These are phyloP conservation scores for Gonapodya sp. DNA, from an alignment of 192 early-diverging fungal genomes.

Conservation along the genomic window DNA sequence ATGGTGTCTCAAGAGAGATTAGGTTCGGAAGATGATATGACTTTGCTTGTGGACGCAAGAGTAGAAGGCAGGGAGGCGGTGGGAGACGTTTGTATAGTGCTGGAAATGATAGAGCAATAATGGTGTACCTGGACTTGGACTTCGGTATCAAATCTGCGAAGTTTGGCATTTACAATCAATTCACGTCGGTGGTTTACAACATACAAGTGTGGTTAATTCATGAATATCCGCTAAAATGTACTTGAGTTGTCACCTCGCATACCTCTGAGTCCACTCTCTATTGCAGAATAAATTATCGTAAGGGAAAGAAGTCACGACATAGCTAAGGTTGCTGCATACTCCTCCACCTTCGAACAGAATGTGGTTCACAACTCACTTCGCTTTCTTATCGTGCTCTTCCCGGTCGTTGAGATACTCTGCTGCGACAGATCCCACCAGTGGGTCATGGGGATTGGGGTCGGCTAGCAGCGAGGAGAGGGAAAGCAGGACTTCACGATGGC, in stretches of 20 bases:
- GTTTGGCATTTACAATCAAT: no score
- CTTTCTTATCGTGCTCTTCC: slow-evolving; percentile 76
- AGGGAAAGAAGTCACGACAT: not conserved
- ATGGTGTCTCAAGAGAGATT: not conserved
- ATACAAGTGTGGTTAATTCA: no score
- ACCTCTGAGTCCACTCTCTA: slow-evolving; percentile 88
- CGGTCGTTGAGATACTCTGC: slow-evolving; percentile 75
- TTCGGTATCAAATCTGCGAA: no score
- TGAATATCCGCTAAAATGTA: no score
- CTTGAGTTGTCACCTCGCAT: slow-evolving; percentile 27
- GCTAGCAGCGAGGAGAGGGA: slow-evolving; percentile 89
- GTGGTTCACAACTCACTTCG: slow-evolving; percentile 18
- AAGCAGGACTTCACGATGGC: slow-evolving; percentile 58
- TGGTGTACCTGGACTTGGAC: no score
- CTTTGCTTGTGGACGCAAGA: not conserved
- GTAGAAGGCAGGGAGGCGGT: slow-evolving; percentile 1
- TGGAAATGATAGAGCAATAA: no score
- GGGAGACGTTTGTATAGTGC: not conserved
- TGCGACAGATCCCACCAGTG: slow-evolving; percentile 83
- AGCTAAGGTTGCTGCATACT: not conserved
- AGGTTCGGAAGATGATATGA: not conserved
- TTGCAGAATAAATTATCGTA: not conserved
- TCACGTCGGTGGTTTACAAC: no score
- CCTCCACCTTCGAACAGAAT: not conserved
- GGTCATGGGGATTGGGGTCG: slow-evolving; percentile 91